Percentiles rank a stretch among this genome's conserved stretches.
These are phyloP conservation scores for Acacia concinna DNA, from an alignment of 331 rosid species.

Conservation along the genomic window DNA sequence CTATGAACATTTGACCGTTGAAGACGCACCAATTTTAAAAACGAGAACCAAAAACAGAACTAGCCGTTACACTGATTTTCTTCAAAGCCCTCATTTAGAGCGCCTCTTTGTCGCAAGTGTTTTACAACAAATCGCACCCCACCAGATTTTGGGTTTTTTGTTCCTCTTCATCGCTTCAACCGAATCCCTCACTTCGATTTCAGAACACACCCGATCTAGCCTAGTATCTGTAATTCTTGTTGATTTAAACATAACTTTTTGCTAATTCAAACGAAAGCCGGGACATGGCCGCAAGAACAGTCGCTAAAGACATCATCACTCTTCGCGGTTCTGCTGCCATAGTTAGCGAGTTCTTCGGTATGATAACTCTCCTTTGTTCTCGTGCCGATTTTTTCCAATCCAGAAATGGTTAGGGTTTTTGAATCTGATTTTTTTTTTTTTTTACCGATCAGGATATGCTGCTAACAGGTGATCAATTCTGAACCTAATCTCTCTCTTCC, in stretches of 20 bases:
- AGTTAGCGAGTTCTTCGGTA: slow-evolving; percentile 98
- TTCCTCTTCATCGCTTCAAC: neutral
- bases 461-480: slow-evolving; percentile 71
- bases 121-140: neutral
- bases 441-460: slow-evolving; percentile 73
- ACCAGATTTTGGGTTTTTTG: neutral
- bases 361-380: neutral
- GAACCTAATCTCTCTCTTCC: neutral
- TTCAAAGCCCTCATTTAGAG: neutral
- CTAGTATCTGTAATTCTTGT: no score
- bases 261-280: neutral
- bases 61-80: slow-evolving; percentile 3
- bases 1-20: neutral
- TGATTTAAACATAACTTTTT: neutral
- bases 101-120: neutral
- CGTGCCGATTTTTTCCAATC: neutral
- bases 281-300: slow-evolving; percentile 5
- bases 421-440: slow-evolving; percentile 5
- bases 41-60: neutral
- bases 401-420: neutral
- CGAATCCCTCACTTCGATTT: neutral
- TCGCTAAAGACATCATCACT: slow-evolving; percentile 88
- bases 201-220: neutral
- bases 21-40: slow-evolving; percentile 1
- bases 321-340: slow-evolving; percentile 97